Evolutionary conservation across 495 filamentous ascomycete genomes (phyloP), one percentile per base, ranked within the genome.

Genomic region (Margaritispora aquatica): DNA sequence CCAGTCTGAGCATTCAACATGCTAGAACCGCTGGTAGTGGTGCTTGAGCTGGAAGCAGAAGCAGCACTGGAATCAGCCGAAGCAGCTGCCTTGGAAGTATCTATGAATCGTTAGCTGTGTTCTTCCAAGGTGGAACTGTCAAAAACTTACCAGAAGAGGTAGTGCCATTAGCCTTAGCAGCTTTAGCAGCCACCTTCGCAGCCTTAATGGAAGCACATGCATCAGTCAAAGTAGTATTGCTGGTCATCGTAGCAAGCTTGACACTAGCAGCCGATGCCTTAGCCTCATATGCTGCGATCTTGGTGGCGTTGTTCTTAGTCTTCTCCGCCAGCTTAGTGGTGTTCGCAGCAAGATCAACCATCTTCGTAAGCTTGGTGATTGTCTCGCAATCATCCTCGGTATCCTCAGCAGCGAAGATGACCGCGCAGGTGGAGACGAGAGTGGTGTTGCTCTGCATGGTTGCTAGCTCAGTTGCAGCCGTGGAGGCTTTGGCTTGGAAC

Each of bases 251-350:
- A 1, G 58, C 15, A 17, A 63, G 56, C 27, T 63, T 63, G 41
- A 27, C 31, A 7, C 49, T 15, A 1, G 60, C 60, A 13, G 31
- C 21, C 8, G 60, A 54, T 11, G 56, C 51, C 20, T 58, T 54
- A 7, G 41, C 8, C 19, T 49, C 15, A 38, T 58, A 36, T 0
- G 56, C 22, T 2, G 49, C 60, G 11, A 55, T 55, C 51, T 58
- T 59, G 50, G 60, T 63, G n/a, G 60, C 51, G 44, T 63, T 63
- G 41, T 59, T 59, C n/a, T 63, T 55, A 23, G 60, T 55, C n/a
- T 48, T 54, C 1, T 17, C n/a, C 31, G 60, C 56, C 1, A 63
- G 41, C 4, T 48, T 54, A 3, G 55, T 63, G 1, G n/a, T 26
- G 55, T 63, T 63, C 11, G 55, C 56, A 27, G 55, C 55, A 22